Percentiles rank a stretch among this genome's conserved stretches.
Conservation (phyloP, 2,329 filamentous ascomycete species). For the Epichloe gansuensis region DNA sequence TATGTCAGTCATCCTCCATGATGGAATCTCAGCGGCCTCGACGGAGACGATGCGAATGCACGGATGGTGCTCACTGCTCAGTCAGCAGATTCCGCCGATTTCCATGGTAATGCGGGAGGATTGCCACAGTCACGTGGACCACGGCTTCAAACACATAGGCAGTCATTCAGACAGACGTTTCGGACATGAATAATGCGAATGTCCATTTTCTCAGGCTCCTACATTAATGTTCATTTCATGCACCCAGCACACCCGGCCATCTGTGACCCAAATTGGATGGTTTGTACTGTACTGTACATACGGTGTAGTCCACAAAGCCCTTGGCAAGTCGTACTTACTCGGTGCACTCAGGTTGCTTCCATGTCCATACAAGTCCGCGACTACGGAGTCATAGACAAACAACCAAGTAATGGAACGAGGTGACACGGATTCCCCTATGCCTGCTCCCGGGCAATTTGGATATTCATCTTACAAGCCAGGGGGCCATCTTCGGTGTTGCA, state of each 20-base stretch:
- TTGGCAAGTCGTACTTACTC: background rate
- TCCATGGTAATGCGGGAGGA: constrained; percentile 4
- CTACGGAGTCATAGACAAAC: background rate
- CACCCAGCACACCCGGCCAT: background rate
- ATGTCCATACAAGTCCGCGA: constrained; percentile 1
- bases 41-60: background rate
- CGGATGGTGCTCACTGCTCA: constrained; percentile 1
- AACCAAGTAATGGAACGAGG: background rate
- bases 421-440: background rate
- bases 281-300: no score
- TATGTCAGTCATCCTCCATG: background rate
- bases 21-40: background rate
- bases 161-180: background rate
- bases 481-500: background rate
- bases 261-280: background rate
- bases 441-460: background rate
- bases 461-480: background rate
- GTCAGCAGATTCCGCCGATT: constrained; percentile 10
- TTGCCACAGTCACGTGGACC: constrained; percentile 5
- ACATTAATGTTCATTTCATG: background rate
- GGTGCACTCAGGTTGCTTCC: background rate
- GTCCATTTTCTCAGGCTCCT: background rate
- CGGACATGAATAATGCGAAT: background rate
- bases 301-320: background rate
- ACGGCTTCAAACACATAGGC: no score